Conservation (phyloP, 768 basidiomycete species). For the Galerina marginata region DNA sequence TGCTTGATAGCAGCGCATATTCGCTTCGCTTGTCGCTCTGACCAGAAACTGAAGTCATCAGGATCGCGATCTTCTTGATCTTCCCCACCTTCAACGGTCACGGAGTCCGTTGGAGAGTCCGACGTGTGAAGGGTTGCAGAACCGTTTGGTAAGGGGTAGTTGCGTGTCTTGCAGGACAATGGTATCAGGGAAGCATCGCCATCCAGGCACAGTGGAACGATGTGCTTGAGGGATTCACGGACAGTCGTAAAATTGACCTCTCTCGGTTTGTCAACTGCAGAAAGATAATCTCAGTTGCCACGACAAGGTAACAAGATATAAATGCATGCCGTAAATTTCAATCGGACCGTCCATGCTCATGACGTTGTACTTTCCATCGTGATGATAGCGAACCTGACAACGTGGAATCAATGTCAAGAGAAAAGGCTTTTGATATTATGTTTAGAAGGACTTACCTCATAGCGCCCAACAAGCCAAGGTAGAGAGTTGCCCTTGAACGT, state of each 20-base stretch:
- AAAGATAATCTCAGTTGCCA: conserved; percentile 7
- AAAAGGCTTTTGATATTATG: neutral
- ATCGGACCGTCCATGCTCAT: conserved; percentile 85
- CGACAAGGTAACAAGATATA: conserved; percentile 3
- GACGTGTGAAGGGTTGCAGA: conserved; percentile 16
- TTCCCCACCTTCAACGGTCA: conserved; percentile 25
- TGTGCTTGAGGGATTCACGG: conserved; percentile 67
- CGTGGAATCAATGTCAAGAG: conserved; percentile 5
- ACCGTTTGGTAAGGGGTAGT: conserved; percentile 6
- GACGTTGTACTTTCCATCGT: conserved; percentile 97
- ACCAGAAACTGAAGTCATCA: conserved; percentile 97
- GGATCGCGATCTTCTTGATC: conserved; percentile 62
- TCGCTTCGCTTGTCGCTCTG: conserved; percentile 85
- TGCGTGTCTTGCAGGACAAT: conserved; percentile 53
- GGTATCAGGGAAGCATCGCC: conserved; percentile 85
- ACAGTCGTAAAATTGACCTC: conserved; percentile 69
- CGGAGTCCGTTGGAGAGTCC: conserved; percentile 14
- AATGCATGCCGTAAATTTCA: conserved; percentile 81
- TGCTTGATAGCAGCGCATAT: conserved; percentile 82
- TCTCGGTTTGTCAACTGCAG: conserved; percentile 70
- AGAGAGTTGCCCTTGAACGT: conserved; percentile 80
- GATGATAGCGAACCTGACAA: conserved; percentile 83
- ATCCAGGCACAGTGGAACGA: conserved; percentile 88
- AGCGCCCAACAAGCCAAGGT: conserved; percentile 85
- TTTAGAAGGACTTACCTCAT: conserved; percentile 65